Conservation (phyloP, 345 rosid genomes). For the Salix brachista region DNA sequence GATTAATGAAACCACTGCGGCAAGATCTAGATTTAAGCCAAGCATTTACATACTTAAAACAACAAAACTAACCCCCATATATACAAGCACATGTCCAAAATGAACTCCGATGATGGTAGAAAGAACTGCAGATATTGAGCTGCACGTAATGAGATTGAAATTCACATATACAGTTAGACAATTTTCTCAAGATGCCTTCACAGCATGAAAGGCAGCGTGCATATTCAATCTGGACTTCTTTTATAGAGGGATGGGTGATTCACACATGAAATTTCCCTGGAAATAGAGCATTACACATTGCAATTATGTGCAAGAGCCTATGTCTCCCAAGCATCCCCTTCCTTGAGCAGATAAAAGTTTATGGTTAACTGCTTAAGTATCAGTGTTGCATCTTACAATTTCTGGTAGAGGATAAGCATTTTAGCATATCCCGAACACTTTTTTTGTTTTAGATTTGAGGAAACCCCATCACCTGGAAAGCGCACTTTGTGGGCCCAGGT, state of each 20-base stretch:
- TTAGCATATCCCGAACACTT: not conserved
- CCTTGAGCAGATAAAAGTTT: not conserved
- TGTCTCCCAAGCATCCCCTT: not conserved
- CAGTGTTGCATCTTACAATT: not conserved
- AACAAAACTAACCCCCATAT: slow-evolving; percentile 48
- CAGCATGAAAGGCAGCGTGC: not conserved
- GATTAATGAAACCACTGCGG: slow-evolving; percentile 6
- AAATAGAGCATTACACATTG: not conserved
- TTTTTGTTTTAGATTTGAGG: no score
- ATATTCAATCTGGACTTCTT: not conserved
- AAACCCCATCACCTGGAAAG: no score
- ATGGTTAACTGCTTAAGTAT: not conserved
- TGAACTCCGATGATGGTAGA: slow-evolving; percentile 80
- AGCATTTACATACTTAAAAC: not conserved
- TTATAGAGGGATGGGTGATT: not conserved
- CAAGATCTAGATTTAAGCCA: not conserved
- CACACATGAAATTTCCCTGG: not conserved
- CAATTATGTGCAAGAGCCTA: not conserved
- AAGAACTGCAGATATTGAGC: slow-evolving; percentile 73
- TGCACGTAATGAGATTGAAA: slow-evolving; percentile 40
- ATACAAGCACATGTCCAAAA: slow-evolving; percentile 73
- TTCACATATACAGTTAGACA: not conserved
- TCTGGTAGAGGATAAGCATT: not conserved
- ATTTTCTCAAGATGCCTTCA: not conserved
- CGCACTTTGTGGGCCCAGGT: no score